These are phyloP conservation scores for Aureobasidium sp. DNA, from an alignment of 2,329 filamentous ascomycete species.

Conservation along the genomic window DNA sequence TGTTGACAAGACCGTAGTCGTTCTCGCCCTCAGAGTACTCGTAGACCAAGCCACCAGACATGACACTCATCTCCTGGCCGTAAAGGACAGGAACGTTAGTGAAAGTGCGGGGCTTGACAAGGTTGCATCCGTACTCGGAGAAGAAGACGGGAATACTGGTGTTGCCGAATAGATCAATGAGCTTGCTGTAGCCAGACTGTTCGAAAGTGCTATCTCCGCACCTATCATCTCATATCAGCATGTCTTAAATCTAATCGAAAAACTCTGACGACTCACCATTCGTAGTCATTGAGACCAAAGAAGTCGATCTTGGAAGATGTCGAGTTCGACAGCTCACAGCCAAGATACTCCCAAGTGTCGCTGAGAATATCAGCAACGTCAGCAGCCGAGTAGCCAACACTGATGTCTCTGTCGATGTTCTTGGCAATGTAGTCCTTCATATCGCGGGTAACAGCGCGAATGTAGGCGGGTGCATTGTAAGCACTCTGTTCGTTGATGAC, in stretches of 20 bases:
- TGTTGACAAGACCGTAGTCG: slow-evolving; percentile 36
- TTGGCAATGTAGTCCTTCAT: slow-evolving; percentile 59
- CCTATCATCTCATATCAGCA: neutral
- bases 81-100: slow-evolving; percentile 60
- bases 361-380: slow-evolving; percentile 65
- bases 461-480: slow-evolving; percentile 46
- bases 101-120: slow-evolving; percentile 9
- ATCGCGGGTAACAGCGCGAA: slow-evolving; percentile 55
- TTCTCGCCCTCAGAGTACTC: slow-evolving; percentile 64
- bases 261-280: slow-evolving; percentile 34
- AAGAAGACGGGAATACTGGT: slow-evolving; percentile 65
- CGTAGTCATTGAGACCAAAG: slow-evolving; percentile 65
- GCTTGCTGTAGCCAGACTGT: slow-evolving; percentile 47
- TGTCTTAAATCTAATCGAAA: too few species aligned
- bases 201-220: slow-evolving; percentile 59
- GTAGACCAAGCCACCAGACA: slow-evolving; percentile 68
- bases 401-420: slow-evolving; percentile 48
- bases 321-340: slow-evolving; percentile 48
- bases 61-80: slow-evolving; percentile 56
- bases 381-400: slow-evolving; percentile 63
- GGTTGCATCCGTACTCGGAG: slow-evolving; percentile 47
- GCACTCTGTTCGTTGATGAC: slow-evolving; percentile 44
- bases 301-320: slow-evolving; percentile 47
- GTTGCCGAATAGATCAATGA: slow-evolving; percentile 53
- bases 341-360: slow-evolving; percentile 68